These are phyloP conservation scores for Pythium apleroticum DNA, from an alignment of 352 stramenopile genomes.

Conservation along the genomic window DNA sequence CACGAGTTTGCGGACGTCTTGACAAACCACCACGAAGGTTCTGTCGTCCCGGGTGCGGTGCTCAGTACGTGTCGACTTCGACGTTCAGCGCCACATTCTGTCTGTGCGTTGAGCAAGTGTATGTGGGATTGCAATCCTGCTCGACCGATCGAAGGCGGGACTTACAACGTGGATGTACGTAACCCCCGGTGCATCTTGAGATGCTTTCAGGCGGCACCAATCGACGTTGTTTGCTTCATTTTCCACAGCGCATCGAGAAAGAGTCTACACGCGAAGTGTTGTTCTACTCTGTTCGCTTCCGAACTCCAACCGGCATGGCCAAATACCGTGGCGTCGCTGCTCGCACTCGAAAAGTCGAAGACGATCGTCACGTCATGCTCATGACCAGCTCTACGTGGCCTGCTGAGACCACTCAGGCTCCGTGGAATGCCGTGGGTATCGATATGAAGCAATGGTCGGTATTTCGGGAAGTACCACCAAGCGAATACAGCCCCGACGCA, in stretches of 20 bases:
- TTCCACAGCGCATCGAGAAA: not conserved
- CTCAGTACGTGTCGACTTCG: not conserved
- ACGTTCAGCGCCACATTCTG: not conserved
- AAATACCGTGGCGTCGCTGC: constrained; percentile 5
- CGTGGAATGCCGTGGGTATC: constrained; percentile 9
- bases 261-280: not conserved
- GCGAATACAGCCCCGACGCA: not conserved
- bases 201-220: too few species aligned
- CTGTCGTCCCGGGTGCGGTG: not conserved
- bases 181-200: too few species aligned
- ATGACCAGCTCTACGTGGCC: constrained; percentile 13
- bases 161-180: not conserved
- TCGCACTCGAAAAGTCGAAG: not conserved
- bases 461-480: not conserved
- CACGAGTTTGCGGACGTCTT: constrained; percentile 5
- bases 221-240: too few species aligned
- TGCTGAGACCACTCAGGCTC: not conserved
- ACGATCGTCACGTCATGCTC: constrained; percentile 9
- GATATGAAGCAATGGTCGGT: constrained; percentile 12
- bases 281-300: not conserved
- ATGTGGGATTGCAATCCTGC: not conserved
- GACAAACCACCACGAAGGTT: not conserved
- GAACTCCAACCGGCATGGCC: not conserved
- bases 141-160: not conserved
- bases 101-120: not conserved